A percentile compares a stretch with the other conserved stretches of the same genome.
These are phyloP conservation scores for Chaetomiaceae sp. DNA, from an alignment of 2,329 filamentous ascomycete species.

Conservation along the genomic window DNA sequence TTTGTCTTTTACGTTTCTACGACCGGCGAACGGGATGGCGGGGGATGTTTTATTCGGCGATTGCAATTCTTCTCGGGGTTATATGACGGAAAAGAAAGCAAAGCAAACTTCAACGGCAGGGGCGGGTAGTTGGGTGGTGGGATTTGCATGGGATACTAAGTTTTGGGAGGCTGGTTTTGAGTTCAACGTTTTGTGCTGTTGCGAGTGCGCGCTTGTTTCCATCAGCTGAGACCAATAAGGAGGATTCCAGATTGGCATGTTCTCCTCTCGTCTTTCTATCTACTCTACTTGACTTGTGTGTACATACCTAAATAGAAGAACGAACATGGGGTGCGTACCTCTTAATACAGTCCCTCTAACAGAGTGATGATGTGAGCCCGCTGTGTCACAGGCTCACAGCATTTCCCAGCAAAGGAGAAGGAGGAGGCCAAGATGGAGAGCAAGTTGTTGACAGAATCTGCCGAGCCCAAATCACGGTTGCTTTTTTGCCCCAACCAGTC, in stretches of 20 bases:
- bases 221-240: neutral
- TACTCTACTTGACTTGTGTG: too few species aligned
- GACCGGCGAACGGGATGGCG: slow-evolving; percentile 8
- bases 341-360: too few species aligned
- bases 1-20: slow-evolving; percentile 3
- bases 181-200: too few species aligned
- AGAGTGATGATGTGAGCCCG: too few species aligned
- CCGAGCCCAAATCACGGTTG: slow-evolving; percentile 7
- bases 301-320: neutral
- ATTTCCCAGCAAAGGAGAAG: neutral
- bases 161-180: neutral
- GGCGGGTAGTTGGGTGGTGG: neutral
- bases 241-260: neutral
- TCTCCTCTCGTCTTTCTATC: neutral
- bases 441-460: neutral
- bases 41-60: neutral
- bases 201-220: neutral
- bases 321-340: too few species aligned
- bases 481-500: slow-evolving; percentile 11
- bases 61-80: neutral
- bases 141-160: slow-evolving; percentile 4
- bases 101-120: neutral
- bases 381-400: too few species aligned
- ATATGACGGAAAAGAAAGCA: slow-evolving; percentile 3
- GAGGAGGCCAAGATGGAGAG: too few species aligned